phyloP scores from a whole-genome alignment of 2,329 filamentous ascomycete species.

The Cladosporium colombiae region DNA sequence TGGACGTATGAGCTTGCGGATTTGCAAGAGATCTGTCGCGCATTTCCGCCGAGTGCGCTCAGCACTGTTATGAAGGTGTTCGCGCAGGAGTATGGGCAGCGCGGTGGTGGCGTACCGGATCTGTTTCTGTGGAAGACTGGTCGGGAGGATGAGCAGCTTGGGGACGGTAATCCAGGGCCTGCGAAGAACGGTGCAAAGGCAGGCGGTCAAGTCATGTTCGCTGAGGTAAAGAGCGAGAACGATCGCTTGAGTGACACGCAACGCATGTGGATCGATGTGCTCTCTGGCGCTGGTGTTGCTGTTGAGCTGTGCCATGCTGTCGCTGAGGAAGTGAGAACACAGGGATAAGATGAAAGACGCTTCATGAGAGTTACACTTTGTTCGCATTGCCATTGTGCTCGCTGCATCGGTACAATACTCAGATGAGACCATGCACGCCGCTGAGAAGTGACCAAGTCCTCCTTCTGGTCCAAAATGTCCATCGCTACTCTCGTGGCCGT shows the following conservation, averaged over 20 bases:
- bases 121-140: conserved; percentile 76
- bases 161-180: conserved; percentile 23
- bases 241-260: conserved; percentile 96
- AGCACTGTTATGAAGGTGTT: conserved; percentile 88
- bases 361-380: neutral
- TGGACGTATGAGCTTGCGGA: conserved; percentile 85
- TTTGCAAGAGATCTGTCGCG: conserved; percentile 73
- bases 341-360: conserved; percentile 3
- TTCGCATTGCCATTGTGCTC: neutral
- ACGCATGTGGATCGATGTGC: conserved; percentile 92
- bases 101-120: conserved; percentile 88
- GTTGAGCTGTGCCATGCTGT: conserved; percentile 77
- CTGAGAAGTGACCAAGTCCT: neutral
- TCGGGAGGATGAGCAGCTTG: conserved; percentile 20
- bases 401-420: neutral
- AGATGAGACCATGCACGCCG: neutral
- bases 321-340: conserved; percentile 54
- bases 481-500: neutral
- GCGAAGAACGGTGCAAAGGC: neutral
- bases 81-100: conserved; percentile 87
- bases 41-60: conserved; percentile 78
- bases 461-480: neutral
- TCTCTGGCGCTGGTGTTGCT: conserved; percentile 78
- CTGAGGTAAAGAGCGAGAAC: conserved; percentile 63
- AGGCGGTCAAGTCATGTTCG: conserved; percentile 40